Percentiles rank a stretch among this genome's conserved stretches.
phyloP scores from a whole-genome alignment of 768 basidiomycete species.

The Pluteus cervinus region DNA sequence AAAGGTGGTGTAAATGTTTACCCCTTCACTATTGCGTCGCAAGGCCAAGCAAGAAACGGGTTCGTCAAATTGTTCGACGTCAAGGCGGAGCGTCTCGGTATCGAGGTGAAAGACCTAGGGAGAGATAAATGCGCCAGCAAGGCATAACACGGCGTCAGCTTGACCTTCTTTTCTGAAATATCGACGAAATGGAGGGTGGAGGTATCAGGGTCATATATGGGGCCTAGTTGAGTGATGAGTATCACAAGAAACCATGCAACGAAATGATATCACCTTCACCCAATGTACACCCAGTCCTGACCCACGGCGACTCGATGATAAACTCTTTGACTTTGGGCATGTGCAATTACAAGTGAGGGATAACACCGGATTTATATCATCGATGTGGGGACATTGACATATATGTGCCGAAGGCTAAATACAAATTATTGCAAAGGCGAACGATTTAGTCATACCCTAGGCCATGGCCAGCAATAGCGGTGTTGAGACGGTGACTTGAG shows the following conservation, averaged over 20 bases:
- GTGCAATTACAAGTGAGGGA: conserved; percentile 4
- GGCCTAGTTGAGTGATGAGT: conserved; percentile 32
- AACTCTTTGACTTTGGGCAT: conserved; percentile 22
- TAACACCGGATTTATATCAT: no score
- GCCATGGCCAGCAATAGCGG: no score
- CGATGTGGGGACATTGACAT: not conserved
- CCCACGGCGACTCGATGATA: conserved; percentile 37
- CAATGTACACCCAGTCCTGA: conserved; percentile 47
- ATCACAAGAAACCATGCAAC: conserved; percentile 3
- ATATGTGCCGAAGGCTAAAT: conserved; percentile 8
- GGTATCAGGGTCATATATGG: conserved; percentile 52
- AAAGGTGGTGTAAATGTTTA: conserved; percentile 13
- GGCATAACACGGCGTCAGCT: not conserved
- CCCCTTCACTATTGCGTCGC: conserved; percentile 39
- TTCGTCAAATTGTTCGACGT: conserved; percentile 45
- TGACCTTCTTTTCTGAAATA: conserved; percentile 49
- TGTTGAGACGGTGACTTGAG: no score
- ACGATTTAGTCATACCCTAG: no score
- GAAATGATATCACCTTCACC: conserved; percentile 47
- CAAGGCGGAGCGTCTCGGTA: conserved; percentile 30
- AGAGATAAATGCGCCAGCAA: conserved; percentile 1
- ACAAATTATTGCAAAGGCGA: no score
- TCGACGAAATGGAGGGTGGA: conserved; percentile 64
- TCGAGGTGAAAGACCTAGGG: conserved; percentile 49
- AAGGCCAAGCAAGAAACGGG: conserved; percentile 54